Percentiles rank a stretch among this genome's conserved stretches.
phyloP scores from a whole-genome alignment of 768 basidiomycete species.

The Auriscalpium vulgare region DNA sequence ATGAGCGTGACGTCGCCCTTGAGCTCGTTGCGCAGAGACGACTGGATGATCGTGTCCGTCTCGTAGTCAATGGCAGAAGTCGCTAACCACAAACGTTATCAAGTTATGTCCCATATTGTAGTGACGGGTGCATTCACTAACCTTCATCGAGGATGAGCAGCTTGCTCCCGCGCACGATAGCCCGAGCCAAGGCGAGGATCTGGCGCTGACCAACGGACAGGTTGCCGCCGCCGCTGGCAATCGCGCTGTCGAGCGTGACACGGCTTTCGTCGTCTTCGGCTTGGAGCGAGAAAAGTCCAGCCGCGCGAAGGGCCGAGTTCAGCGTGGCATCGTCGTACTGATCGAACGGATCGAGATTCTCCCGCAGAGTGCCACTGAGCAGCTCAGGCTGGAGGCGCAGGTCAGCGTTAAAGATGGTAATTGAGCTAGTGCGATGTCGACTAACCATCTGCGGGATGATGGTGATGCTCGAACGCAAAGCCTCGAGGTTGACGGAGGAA shows the following conservation, averaged over 20 bases:
- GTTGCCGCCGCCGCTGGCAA: slow-evolving; percentile 37
- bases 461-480: slow-evolving; percentile 44
- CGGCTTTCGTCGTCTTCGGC: slow-evolving; percentile 27
- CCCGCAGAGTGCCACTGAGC: slow-evolving; percentile 46
- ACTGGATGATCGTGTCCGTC: slow-evolving; percentile 51
- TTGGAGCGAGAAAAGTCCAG: slow-evolving; percentile 38
- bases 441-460: slow-evolving; percentile 52
- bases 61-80: slow-evolving; percentile 35
- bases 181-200: slow-evolving; percentile 50
- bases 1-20: slow-evolving; percentile 39
- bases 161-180: slow-evolving; percentile 48
- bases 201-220: slow-evolving; percentile 54
- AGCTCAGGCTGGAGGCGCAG: slow-evolving; percentile 34
- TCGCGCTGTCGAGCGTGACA: slow-evolving; percentile 36
- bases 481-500: slow-evolving; percentile 41
- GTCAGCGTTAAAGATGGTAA: slow-evolving; percentile 3
- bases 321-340: slow-evolving; percentile 46
- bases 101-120: too few species aligned
- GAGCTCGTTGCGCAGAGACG: slow-evolving; percentile 40
- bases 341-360: slow-evolving; percentile 52
- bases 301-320: slow-evolving; percentile 41
- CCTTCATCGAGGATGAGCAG: slow-evolving; percentile 53
- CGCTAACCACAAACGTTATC: not conserved
- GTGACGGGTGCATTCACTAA: slow-evolving; percentile 11
- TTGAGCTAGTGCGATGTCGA: not conserved